Evolutionary conservation across 2,329 filamentous ascomycete species (phyloP), one percentile per base, ranked within the genome.

Genomic region (Chrysosporium queenslandicum): DNA sequence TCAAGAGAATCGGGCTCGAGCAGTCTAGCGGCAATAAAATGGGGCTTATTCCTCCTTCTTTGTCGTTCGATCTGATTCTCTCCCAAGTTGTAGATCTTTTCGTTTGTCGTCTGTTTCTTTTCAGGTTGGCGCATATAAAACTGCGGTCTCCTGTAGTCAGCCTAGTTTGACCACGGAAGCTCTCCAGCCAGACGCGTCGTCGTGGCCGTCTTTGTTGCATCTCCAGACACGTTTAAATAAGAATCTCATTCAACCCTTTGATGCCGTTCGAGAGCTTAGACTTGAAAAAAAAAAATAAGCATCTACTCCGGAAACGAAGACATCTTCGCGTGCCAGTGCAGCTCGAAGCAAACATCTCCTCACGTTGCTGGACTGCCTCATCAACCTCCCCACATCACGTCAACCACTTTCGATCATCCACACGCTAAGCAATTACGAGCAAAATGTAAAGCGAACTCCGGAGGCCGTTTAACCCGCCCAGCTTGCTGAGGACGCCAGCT

Each of bases 21-120:
- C 46, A 45, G 25, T 32, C 9, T 8, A 32, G 42, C n/a, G 23
- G 40, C 25, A 43, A 29, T 27, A 43, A 29, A 43, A 43, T 7
- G 25, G 41, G 14, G 16, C 37, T 23, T 23, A 16, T 4, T 40
- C 12, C 4, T 16, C 47, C 16, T 42, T 41, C 36, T 41, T 50
- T 40, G 23, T 50, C 27, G 11, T 50, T 50, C 47, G 18, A 42
- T 42, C 42, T 16, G 36, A 32, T 50, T 50, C 47, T 23, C 18
- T 25, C 25, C 34, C 34, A 30, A 30, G 27, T 27, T 34, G 21
- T 29, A 34, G 16, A 39, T 18, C 36, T 4, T 40, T n/a, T n/a
- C n/a, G n/a, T n/a, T n/a, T 12, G n/a, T 21, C 37, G 18, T 40
- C 37, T 23, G 37, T 40, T 23, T 21, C 34, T 37, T 37, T 37